A percentile compares a stretch with the other conserved stretches of the same genome.
phyloP scores from a whole-genome alignment of 2,329 filamentous ascomycete species.

The Tolypocladium ovalisporum region DNA sequence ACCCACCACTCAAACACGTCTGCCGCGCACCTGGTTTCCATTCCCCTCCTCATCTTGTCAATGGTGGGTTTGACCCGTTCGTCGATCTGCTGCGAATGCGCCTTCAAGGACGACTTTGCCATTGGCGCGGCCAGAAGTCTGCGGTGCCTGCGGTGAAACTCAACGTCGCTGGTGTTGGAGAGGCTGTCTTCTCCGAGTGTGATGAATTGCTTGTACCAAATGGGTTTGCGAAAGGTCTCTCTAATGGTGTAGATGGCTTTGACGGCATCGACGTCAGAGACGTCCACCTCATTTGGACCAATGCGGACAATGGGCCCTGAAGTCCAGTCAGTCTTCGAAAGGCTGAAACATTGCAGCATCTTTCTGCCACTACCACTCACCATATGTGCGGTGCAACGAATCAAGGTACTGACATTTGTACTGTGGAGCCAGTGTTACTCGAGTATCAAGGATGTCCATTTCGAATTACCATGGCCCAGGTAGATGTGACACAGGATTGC shows the following conservation, averaged over 20 bases:
- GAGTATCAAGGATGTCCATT: constrained; percentile 1
- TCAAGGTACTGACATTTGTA: constrained; percentile 9
- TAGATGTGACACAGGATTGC: neutral
- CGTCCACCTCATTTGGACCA: constrained; percentile 10
- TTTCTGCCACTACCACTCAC: neutral
- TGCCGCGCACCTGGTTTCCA: constrained; percentile 15
- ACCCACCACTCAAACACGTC: constrained; percentile 42
- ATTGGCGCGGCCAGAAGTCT: constrained; percentile 28
- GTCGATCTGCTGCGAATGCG: neutral
- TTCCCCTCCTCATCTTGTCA: constrained; percentile 19
- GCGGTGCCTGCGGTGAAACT: constrained; percentile 26
- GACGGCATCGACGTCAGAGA: constrained; percentile 9
- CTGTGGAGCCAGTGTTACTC: constrained; percentile 1
- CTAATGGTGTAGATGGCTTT: constrained; percentile 20
- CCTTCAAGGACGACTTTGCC: constrained; percentile 21
- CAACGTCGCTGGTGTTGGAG: constrained; percentile 27
- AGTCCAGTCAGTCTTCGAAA: neutral
- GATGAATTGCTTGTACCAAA: constrained; percentile 11
- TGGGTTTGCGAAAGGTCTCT: constrained; percentile 12
- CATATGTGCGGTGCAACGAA: constrained; percentile 11
- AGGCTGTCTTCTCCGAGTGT: constrained; percentile 10
- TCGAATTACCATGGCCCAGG: constrained; percentile 6
- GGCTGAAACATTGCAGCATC: too few species aligned
- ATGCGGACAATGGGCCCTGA: constrained; percentile 14
- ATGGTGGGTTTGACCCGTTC: neutral